A percentile compares a stretch with the other conserved stretches of the same genome.
Evolutionary conservation across 441 rosid species (phyloP).

Genomic region (Manihot esculenta): DNA sequence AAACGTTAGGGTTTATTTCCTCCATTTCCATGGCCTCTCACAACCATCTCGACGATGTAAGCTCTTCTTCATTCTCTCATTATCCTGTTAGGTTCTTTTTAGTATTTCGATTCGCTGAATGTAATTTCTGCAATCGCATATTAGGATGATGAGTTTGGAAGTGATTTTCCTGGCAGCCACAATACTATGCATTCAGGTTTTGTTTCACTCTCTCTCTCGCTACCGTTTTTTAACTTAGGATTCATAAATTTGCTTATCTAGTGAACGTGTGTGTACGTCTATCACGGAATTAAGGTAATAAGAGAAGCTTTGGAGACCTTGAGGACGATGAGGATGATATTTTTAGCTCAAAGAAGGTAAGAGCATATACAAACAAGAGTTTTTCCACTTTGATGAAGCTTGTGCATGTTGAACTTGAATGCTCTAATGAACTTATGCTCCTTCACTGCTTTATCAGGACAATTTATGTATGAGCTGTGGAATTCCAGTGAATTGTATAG

Average conservation of each 20-base stretch:
- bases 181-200: slow-evolving; percentile 56
- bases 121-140: neutral
- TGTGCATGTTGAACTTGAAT: no score
- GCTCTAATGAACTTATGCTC: neutral
- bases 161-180: slow-evolving; percentile 59
- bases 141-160: slow-evolving; percentile 90
- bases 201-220: neutral
- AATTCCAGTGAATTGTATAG: neutral
- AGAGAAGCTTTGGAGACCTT: slow-evolving; percentile 80
- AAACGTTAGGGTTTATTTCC: slow-evolving; percentile 31
- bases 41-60: slow-evolving; percentile 59
- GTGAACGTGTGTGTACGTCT: neutral
- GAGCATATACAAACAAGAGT: neutral
- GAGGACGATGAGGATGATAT: slow-evolving; percentile 95
- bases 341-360: slow-evolving; percentile 83
- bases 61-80: slow-evolving; percentile 15
- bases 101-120: slow-evolving; percentile 15
- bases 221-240: neutral
- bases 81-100: neutral
- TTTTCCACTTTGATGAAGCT: neutral
- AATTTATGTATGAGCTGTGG: neutral
- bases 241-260: neutral
- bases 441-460: neutral
- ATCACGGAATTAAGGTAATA: slow-evolving; percentile 43
- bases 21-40: slow-evolving; percentile 53